Evolutionary conservation across 306 rosid genomes (phyloP), one percentile per base, ranked within the genome.

Genomic region (Phaseolus lunatus): DNA sequence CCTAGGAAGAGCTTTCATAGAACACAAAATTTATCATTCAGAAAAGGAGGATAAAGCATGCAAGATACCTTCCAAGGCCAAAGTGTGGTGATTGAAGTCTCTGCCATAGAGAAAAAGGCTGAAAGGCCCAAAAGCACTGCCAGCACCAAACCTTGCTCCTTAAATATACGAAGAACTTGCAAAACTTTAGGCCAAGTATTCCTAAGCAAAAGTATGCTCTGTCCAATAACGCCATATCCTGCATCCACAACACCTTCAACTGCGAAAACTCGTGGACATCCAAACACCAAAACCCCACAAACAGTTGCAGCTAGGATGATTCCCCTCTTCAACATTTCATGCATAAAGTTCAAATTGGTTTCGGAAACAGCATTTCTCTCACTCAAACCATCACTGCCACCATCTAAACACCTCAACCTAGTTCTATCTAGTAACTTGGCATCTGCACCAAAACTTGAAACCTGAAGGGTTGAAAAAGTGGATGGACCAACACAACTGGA

Each of bases 51-150:
- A 39, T 11, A 65, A 64, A 59, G 45, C 1, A 65, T 53, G 16
- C 41, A 63, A 22, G 35, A 59, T 86, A 96, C 99, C 97, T 96
- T 96, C 99, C 99, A 96, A 78, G 99, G 99, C 99, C 99, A 96
- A 63, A 96, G 90, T 3, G 97, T 96, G 39, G 98, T 96, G 77
- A 96, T 96, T 29, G 99, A 89, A 76, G 99, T 96, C 96, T 96
- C 99, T 0, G 98, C 99, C 96, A 96, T 78, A n/a, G 99, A 96
- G 89, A 96, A 96, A 84, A 96, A 92, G 1, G 99, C 99, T 0
- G 99, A 96, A 74, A 96, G 96, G 37, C 98, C 94, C 87, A 96
- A 83, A 81, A 96, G 99, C 75, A 88, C 23, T 1, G 91, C 96
- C 87, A 96, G 77, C 35, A 96, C 15, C 84, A 96, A 73, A 9